A percentile compares a stretch with the other conserved stretches of the same genome.
Evolutionary conservation across 306 rosid genomes (phyloP).

Genomic region (Acacia crassicarpa): DNA sequence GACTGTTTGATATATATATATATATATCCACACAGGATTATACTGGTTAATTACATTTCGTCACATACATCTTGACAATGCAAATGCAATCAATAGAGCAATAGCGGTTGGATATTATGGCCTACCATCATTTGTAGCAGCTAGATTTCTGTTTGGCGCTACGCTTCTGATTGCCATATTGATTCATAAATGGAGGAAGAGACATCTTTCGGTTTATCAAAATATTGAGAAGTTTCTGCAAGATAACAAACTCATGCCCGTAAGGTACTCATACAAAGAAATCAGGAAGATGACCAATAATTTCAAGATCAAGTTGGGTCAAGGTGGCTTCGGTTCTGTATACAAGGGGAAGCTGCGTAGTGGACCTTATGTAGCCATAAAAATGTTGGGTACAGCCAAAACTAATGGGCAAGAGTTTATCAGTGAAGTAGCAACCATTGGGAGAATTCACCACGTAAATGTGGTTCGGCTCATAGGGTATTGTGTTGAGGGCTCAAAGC

Average conservation of each 20-base stretch:
- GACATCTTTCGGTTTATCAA: constrained; percentile 20
- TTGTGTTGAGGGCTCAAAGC: constrained; percentile 23
- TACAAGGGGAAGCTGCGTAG: constrained; percentile 20
- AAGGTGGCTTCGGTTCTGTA: constrained; percentile 32
- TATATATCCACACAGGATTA: not conserved
- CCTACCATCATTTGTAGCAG: not conserved
- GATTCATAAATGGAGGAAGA: constrained; percentile 33
- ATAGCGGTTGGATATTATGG: not conserved
- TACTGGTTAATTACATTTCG: not conserved
- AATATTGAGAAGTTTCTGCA: constrained; percentile 17
- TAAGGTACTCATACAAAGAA: constrained; percentile 26
- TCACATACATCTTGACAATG: not conserved
- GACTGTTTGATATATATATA: not conserved
- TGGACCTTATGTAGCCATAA: constrained; percentile 20
- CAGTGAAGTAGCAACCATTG: constrained; percentile 23
- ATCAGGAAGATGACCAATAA: constrained; percentile 18
- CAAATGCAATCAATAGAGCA: not conserved
- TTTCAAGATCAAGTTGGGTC: constrained; percentile 22
- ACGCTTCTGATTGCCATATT: not conserved
- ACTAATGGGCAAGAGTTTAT: constrained; percentile 33
- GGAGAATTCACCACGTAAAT: constrained; percentile 25
- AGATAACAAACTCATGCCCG: constrained; percentile 7
- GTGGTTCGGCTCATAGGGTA: constrained; percentile 31
- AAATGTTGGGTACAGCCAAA: constrained; percentile 8
- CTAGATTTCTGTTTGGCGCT: not conserved